Evolutionary conservation across 257 asterid species (phyloP), one percentile per base, ranked within the genome.

Genomic region (Rehmannia glutinosa): DNA sequence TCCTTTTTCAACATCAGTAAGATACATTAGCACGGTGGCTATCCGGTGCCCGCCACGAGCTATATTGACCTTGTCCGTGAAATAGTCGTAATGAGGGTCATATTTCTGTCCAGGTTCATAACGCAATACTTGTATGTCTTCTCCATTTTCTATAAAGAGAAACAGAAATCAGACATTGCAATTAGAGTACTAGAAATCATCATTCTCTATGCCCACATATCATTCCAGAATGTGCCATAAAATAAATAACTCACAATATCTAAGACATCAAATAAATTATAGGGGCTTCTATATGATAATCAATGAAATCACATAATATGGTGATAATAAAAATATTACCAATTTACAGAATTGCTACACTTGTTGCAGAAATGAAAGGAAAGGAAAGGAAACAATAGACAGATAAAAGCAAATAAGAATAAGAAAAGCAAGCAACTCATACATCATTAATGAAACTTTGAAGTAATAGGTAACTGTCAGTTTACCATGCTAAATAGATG

Each of bases 1-100:
- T 50, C 99, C 99, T 78, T 88, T 91, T 68, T 69, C 88, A 12
- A 94, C 97, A 76, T 94, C 96, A 24, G 83, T 71, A 15, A 94
- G 97, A 81, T 94, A 94, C 97, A 94, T 82, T 66, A 94, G 87
- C 57, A 94, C 93, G 6, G 99, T 94, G 25, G 96, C 99, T 67
- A 84, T 24, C 13, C 99, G 91, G 79, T 94, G 97, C 33, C 99
- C 99, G 28, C 99, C 99, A 45, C 90, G 97, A 47, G 73, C 89
- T 55, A 86, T 75, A 77, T 91, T 94, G 69, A 83, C 93, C 86
- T 84, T 80, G 79, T 91, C 99, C 17, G 73, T 8, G 30, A 94
- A 94, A 80, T 94, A 94, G 73, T 94, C 99, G 28, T 73, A 78
- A 64, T 91, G 97, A 21, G 99, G 86, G 23, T 94, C 97, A 76